phyloP scores from a whole-genome alignment of 2,329 filamentous ascomycete genomes.

The Fusarium proliferatum region DNA sequence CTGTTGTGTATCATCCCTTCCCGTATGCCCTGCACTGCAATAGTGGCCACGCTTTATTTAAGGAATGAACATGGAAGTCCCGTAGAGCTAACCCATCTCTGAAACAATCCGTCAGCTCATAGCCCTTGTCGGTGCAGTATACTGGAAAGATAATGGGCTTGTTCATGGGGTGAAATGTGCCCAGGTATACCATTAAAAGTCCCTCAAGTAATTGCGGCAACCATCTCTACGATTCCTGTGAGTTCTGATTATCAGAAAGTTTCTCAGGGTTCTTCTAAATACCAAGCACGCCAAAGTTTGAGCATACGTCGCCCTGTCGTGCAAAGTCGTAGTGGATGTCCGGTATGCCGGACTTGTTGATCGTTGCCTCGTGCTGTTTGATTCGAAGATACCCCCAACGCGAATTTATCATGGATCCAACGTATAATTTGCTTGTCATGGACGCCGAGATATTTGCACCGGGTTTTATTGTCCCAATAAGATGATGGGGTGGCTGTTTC shows the following conservation, averaged over 20 bases:
- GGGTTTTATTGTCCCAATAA: background rate
- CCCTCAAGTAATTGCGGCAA: background rate
- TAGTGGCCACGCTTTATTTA: background rate
- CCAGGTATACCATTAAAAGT: background rate
- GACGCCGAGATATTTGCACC: background rate
- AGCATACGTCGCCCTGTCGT: background rate
- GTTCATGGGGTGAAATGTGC: background rate
- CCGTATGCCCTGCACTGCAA: background rate
- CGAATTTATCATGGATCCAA: background rate
- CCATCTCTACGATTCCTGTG: background rate
- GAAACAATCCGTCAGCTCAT: background rate
- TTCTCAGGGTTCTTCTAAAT: background rate
- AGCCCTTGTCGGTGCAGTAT: background rate
- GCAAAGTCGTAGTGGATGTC: background rate
- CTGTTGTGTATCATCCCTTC: background rate
- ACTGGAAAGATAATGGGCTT: background rate
- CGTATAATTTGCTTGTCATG: background rate
- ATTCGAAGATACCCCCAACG: background rate
- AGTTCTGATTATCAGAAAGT: background rate
- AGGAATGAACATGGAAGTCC: background rate
- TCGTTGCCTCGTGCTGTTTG: background rate
- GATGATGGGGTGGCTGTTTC: background rate
- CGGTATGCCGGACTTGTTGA: background rate
- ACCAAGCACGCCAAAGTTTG: background rate
- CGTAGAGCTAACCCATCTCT: background rate